phyloP scores from a whole-genome alignment of 108 stramenopile species.

The Cyclotella sp. region DNA sequence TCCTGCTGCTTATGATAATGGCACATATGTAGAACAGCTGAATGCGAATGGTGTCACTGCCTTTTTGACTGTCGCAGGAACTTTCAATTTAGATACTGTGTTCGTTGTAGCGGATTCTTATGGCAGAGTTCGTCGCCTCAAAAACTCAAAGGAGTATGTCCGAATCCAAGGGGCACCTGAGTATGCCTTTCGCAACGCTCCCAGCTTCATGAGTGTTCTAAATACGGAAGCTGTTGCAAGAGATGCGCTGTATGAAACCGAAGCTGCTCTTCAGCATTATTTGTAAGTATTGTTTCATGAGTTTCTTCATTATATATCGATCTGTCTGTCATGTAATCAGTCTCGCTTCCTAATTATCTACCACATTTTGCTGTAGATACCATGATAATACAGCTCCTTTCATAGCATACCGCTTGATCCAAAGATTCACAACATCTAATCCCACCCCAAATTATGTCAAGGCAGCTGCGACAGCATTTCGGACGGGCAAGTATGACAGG shows the following conservation, averaged over 20 bases:
- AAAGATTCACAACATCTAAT: slow-evolving; percentile 58
- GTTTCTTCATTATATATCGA: not conserved
- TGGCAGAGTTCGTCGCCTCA: slow-evolving; percentile 44
- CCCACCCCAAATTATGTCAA: slow-evolving; percentile 56
- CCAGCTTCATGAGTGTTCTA: slow-evolving; percentile 51
- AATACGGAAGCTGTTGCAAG: slow-evolving; percentile 40
- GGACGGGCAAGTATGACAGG: slow-evolving; percentile 28
- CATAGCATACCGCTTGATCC: slow-evolving; percentile 55
- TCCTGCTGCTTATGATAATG: slow-evolving; percentile 33
- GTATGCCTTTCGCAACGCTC: slow-evolving; percentile 56
- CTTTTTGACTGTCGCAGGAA: slow-evolving; percentile 32
- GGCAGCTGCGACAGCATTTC: slow-evolving; percentile 52
- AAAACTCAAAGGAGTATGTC: slow-evolving; percentile 42
- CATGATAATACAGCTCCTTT: slow-evolving; percentile 65
- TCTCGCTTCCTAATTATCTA: no score
- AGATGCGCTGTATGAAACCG: slow-evolving; percentile 62
- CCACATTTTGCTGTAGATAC: slow-evolving; percentile 14
- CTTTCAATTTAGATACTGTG: slow-evolving; percentile 40
- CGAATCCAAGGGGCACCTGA: slow-evolving; percentile 24
- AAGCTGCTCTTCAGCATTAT: slow-evolving; percentile 59
- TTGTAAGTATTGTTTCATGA: slow-evolving; percentile 19
- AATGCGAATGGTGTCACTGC: slow-evolving; percentile 47
- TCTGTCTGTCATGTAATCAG: no score
- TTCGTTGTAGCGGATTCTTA: slow-evolving; percentile 42
- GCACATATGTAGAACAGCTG: slow-evolving; percentile 15